These are phyloP conservation scores for Cyclotella cryptica DNA, from an alignment of 108 stramenopile species.

Conservation along the genomic window DNA sequence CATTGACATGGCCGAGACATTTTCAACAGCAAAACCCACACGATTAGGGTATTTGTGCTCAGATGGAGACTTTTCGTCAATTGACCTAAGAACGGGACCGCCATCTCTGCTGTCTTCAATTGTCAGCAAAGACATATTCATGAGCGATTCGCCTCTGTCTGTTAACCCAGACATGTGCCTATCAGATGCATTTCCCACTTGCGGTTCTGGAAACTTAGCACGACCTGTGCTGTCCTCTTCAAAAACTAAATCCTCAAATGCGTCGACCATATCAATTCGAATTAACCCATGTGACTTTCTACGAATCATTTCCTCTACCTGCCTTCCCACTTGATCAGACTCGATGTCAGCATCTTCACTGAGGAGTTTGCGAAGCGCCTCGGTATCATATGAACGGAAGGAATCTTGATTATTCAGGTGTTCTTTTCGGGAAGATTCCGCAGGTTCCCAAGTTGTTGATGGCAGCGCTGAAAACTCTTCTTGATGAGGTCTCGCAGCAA, in stretches of 20 bases:
- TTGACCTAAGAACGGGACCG: neutral
- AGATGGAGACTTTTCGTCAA: neutral
- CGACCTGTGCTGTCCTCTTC: neutral
- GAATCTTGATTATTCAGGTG: neutral
- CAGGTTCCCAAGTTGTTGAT: neutral
- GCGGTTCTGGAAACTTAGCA: neutral
- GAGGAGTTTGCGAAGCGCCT: neutral
- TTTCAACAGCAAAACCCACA: constrained; percentile 5
- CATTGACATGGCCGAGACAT: constrained; percentile 3
- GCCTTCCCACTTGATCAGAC: neutral
- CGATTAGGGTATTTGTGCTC: constrained; percentile 1
- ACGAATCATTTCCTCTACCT: neutral
- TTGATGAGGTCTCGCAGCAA: neutral
- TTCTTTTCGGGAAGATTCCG: neutral
- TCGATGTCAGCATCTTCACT: neutral
- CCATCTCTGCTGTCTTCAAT: constrained; percentile 12
- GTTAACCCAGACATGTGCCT: too few species aligned
- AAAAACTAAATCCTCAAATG: neutral
- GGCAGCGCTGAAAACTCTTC: neutral
- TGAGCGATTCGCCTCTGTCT: constrained; percentile 29
- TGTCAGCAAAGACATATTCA: constrained; percentile 45
- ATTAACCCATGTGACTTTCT: neutral
- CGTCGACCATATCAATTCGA: neutral
- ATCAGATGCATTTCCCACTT: neutral
- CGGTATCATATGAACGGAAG: neutral